phyloP scores from a whole-genome alignment of 805 yeast species.

The Candida nemodendra region DNA sequence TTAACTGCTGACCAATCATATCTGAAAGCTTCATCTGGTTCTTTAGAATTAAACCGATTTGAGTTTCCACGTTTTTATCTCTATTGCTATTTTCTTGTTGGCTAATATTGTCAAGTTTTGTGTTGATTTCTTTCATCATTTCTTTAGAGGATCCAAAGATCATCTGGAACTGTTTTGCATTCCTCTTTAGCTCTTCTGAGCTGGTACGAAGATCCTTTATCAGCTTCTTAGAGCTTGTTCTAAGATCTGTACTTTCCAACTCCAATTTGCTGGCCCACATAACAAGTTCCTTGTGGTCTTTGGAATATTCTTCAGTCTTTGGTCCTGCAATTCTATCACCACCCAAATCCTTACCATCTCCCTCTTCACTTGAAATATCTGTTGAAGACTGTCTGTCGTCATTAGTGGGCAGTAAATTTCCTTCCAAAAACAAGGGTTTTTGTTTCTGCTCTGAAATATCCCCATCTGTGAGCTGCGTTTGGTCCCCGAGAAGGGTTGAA shows the following conservation, averaged over 20 bases:
- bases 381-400: constrained; percentile 13
- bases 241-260: constrained; percentile 44
- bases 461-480: constrained; percentile 8
- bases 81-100: background rate
- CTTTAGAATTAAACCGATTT: constrained; percentile 10
- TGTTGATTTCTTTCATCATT: constrained; percentile 11
- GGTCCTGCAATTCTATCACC: background rate
- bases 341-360: constrained; percentile 1
- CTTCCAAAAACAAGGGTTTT: background rate
- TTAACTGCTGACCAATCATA: constrained; percentile 5
- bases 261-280: constrained; percentile 53
- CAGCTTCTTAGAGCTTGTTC: constrained; percentile 29
- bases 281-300: constrained; percentile 32
- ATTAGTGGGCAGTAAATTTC: too few relatives aligned
- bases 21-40: constrained; percentile 13
- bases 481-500: constrained; percentile 4
- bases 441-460: constrained; percentile 2
- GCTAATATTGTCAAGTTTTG: constrained; percentile 7
- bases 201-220: constrained; percentile 14
- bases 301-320: constrained; percentile 9
- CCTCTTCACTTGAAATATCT: constrained; percentile 11
- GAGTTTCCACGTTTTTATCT: constrained; percentile 6
- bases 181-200: constrained; percentile 9
- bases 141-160: constrained; percentile 10
- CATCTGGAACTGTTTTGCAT: constrained; percentile 8